Percentiles rank a stretch among this genome's conserved stretches.
These are phyloP conservation scores for Coffea eugenioides DNA, from an alignment of 257 asterid species.

Conservation along the genomic window DNA sequence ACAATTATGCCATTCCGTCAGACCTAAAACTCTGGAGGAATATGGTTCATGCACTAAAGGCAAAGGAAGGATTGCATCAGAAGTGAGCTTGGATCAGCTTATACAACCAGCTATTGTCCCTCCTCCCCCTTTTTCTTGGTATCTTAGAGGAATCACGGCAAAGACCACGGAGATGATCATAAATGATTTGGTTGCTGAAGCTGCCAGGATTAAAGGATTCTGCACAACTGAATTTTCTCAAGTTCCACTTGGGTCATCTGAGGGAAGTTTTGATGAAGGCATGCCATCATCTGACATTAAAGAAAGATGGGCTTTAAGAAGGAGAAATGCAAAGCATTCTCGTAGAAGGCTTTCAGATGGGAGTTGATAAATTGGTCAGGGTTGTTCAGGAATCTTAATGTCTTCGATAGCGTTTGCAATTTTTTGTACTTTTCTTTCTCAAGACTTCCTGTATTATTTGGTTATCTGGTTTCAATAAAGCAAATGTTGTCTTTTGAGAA, in stretches of 20 bases:
- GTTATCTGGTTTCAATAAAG: background rate
- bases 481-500: background rate
- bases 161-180: slow-evolving; percentile 86
- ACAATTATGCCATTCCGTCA: slow-evolving; percentile 51
- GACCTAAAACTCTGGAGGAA: slow-evolving; percentile 57
- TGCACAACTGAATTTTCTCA: slow-evolving; percentile 8
- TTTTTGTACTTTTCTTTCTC: background rate
- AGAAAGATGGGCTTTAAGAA: slow-evolving; percentile 72
- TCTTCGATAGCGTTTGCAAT: background rate
- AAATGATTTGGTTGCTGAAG: slow-evolving; percentile 66
- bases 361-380: background rate
- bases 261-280: slow-evolving; percentile 27
- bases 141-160: slow-evolving; percentile 78
- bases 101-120: slow-evolving; percentile 81
- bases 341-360: slow-evolving; percentile 32
- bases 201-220: slow-evolving; percentile 61
- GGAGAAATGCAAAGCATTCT: slow-evolving; percentile 45
- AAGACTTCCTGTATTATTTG: background rate
- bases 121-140: slow-evolving; percentile 96
- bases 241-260: slow-evolving; percentile 3
- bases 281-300: slow-evolving; percentile 38
- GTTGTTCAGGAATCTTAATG: background rate
- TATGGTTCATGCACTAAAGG: slow-evolving; percentile 62
- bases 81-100: slow-evolving; percentile 70
- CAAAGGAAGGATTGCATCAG: slow-evolving; percentile 75